Base-by-base conservation (phyloP, 2,329 filamentous ascomycete genomes). In the Chaetomium sp. region DNA sequence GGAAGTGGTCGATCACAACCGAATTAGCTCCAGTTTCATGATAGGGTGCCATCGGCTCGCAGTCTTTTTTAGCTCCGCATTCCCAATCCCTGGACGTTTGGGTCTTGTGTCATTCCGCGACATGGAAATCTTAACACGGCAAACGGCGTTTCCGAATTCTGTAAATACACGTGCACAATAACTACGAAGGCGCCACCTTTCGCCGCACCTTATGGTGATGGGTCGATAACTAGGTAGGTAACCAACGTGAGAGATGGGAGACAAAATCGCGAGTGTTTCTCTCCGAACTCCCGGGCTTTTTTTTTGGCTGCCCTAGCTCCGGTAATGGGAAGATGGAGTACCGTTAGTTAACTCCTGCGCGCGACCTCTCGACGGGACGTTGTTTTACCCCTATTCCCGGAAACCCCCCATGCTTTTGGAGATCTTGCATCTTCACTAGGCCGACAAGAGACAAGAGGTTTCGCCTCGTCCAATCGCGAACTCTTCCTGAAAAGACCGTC, bases 401-500 rank as follows among this genome's bases (percentile, higher is more conserved):
- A 33, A 51, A 51, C 13, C 31, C 45, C 53, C 55, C 33, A 19
- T 55, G 47, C 8, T 25, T 23, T 33, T 31, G 56, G 56, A 13
- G 19, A 16, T 50, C n/a, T 21, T 59, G 62, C 51, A 56, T 31
- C 10, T 19, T 51, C 50, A 58, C 61, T 58, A 63, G 59, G 27
- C 60, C 42, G 58, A 60, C 56, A 55, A 50, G 33, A 50, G 53
- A 25, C 27, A 55, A 47, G 62, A 29, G 60, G 64, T 55, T 25
- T 6, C 13, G 25, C 35, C 4, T 23, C 42, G 42, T 23, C 67
- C 67, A 68, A 66, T 68, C 54, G 61, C 56, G 50, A 42, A 27
- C 35, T 21, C 31, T 42, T 62, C 47, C 42, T 47, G 35, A 35
- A 59, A 63, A 45, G 62, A 23, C 29, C 60, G n/a, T n/a, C n/a